Conservation (phyloP, 257 asterid species). For the Coffea canephora region DNA sequence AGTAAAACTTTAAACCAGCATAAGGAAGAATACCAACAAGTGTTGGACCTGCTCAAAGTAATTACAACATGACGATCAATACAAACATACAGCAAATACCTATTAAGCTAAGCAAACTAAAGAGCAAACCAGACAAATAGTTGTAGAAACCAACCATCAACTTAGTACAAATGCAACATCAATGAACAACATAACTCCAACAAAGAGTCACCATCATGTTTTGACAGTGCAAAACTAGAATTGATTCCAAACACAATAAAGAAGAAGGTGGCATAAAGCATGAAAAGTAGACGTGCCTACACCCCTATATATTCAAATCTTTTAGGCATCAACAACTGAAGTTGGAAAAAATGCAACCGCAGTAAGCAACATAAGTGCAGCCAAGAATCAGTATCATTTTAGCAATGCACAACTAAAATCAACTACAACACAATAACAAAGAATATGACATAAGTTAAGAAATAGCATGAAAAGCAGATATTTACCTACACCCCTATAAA, state of each 20-base stretch:
- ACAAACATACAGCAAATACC: background rate
- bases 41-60: conserved; percentile 69
- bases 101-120: background rate
- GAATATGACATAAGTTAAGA: background rate
- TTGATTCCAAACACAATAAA: background rate
- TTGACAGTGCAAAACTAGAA: background rate
- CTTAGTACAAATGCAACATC: background rate
- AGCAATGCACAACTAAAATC: background rate
- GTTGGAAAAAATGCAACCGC: background rate
- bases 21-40: conserved; percentile 92
- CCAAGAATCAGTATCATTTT: background rate
- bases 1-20: conserved; percentile 90
- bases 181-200: background rate
- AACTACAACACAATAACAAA: background rate
- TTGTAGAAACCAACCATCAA: background rate
- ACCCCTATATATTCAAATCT: conserved; percentile 57
- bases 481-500: conserved; percentile 92
- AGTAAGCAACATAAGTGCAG: background rate
- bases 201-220: background rate
- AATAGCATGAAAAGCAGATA: conserved; percentile 2
- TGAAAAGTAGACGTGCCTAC: conserved; percentile 45
- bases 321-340: background rate
- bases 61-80: background rate
- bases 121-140: background rate
- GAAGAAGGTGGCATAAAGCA: background rate